These are phyloP conservation scores for Penicillium goetzii DNA, from an alignment of 495 filamentous ascomycete species.

Conservation along the genomic window DNA sequence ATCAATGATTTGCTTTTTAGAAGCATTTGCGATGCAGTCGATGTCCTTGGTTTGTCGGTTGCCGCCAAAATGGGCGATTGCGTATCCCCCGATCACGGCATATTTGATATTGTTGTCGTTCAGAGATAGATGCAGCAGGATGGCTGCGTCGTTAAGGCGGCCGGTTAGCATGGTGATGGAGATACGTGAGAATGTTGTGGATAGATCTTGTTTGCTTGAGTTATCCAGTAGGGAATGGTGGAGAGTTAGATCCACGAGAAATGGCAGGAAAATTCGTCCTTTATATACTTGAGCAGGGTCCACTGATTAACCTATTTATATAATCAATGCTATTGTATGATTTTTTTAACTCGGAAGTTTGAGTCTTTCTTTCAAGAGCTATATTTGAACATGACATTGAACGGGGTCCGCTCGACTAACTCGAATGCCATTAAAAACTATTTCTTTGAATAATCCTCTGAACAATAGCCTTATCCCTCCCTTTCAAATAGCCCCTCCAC, in stretches of 20 bases:
- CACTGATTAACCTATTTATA: not conserved
- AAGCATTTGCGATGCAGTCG: not conserved
- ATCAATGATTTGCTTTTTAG: not conserved
- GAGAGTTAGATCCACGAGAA: not conserved
- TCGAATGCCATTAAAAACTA: not conserved
- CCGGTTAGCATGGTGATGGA: not conserved
- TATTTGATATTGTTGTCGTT: not conserved
- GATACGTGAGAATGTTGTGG: not conserved
- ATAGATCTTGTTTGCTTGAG: not conserved
- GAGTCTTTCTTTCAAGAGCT: not conserved
- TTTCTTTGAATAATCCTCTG: no score
- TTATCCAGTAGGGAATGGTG: not conserved
- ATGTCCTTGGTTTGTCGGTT: not conserved
- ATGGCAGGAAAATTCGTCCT: not conserved
- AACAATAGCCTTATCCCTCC: not conserved
- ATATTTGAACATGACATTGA: not conserved
- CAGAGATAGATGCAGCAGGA: not conserved
- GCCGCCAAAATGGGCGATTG: not conserved
- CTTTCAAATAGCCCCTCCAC: not conserved
- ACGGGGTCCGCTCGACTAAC: not conserved
- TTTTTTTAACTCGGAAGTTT: not conserved
- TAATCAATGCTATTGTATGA: not conserved
- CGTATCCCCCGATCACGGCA: not conserved
- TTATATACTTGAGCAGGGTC: not conserved
- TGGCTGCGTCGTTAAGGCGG: not conserved